Conservation (phyloP, 2,329 filamentous ascomycete species). For the Tolypocladium cylindrosporum region DNA sequence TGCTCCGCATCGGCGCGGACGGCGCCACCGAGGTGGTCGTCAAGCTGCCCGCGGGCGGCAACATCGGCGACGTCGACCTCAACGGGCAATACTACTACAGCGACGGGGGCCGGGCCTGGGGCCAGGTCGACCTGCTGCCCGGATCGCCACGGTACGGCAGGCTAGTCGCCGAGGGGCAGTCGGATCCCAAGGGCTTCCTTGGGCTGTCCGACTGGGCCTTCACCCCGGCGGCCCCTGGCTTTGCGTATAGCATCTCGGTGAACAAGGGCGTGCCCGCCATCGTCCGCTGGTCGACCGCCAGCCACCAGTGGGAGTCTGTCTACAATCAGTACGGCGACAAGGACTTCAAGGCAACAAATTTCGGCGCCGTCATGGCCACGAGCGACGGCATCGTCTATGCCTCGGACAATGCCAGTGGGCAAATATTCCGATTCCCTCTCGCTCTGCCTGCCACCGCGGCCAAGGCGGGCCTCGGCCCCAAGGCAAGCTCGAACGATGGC, state of each 20-base stretch:
- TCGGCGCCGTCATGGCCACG: constrained; percentile 4
- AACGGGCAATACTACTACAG: constrained; percentile 1
- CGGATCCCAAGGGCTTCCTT: background rate
- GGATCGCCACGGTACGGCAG: background rate
- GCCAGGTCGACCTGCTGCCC: constrained; percentile 2
- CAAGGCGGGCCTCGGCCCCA: background rate
- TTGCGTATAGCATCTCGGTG: constrained; percentile 1
- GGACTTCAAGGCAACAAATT: background rate
- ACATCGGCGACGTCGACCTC: constrained; percentile 3
- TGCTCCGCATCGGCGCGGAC: constrained; percentile 1
- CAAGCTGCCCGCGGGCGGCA: background rate
- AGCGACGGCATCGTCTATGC: constrained; percentile 4
- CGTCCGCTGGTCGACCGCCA: background rate
- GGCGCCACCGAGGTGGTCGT: background rate
- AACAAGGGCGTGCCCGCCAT: background rate
- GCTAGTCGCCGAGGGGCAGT: background rate
- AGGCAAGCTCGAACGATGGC: background rate
- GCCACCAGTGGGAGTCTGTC: background rate
- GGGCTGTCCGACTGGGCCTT: background rate
- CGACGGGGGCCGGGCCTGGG: background rate
- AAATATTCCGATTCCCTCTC: background rate
- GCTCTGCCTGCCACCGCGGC: background rate
- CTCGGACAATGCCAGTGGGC: background rate
- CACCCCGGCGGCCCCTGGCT: background rate
- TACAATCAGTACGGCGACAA: background rate